Evolutionary conservation across 805 yeast species (phyloP).

Genomic region (Debaryomyces prosopidis): DNA sequence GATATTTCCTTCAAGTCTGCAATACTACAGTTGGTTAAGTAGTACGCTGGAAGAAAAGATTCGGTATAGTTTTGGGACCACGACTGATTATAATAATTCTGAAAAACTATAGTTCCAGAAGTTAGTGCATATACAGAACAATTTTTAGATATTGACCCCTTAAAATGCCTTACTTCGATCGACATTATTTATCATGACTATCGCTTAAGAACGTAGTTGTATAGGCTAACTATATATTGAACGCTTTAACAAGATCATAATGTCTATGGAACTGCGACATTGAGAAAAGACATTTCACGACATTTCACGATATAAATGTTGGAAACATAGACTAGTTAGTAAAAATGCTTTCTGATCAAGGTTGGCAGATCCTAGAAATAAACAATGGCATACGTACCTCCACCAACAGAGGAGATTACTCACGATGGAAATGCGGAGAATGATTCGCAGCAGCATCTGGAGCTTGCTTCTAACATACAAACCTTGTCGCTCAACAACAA

Average conservation of each 20-base stretch:
- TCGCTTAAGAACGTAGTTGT: too few species aligned
- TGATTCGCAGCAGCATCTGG: neutral
- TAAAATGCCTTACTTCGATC: too few species aligned
- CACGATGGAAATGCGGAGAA: conserved; percentile 1
- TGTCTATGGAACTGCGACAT: too few species aligned
- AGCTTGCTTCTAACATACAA: conserved; percentile 6
- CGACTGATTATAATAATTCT: conserved; percentile 15
- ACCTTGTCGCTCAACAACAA: conserved; percentile 7
- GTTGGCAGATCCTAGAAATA: conserved; percentile 1
- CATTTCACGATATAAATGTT: neutral
- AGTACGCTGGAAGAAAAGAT: conserved; percentile 42
- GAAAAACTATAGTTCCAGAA: conserved; percentile 27
- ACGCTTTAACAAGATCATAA: too few species aligned
- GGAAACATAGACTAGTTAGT: neutral
- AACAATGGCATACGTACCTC: conserved; percentile 2
- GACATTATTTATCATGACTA: too few species aligned
- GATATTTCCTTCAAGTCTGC: conserved; percentile 4
- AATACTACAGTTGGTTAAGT: conserved; percentile 47
- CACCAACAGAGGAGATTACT: conserved; percentile 3
- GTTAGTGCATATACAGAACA: conserved; percentile 42
- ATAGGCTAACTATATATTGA: too few species aligned
- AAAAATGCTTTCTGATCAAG: neutral
- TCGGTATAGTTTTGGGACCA: conserved; percentile 12
- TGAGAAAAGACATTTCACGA: neutral
- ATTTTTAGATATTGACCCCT: conserved; percentile 12